A percentile compares a stretch with the other conserved stretches of the same genome.
Conservation (phyloP, 208 protist genomes). For the Crithidia sp. region DNA sequence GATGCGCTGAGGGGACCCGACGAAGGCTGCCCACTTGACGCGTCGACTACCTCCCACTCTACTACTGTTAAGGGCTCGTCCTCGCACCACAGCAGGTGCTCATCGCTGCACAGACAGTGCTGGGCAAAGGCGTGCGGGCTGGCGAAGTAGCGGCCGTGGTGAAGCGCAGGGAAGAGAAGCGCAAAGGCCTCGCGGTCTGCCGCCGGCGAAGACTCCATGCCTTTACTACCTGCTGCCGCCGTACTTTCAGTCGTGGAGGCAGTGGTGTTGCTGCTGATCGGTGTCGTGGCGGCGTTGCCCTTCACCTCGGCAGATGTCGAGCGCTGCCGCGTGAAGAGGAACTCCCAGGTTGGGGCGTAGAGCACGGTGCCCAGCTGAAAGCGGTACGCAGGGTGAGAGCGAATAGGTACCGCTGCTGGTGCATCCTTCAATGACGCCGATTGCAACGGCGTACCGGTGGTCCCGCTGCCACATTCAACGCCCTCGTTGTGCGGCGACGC, state of each 20-base stretch:
- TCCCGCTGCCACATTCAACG: too few species aligned
- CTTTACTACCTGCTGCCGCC: too few species aligned
- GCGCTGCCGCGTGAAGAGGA: slow-evolving; percentile 10
- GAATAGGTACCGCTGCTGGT: neutral
- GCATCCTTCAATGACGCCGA: too few species aligned
- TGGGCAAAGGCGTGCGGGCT: slow-evolving; percentile 48
- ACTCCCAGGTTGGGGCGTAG: slow-evolving; percentile 10
- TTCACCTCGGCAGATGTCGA: neutral
- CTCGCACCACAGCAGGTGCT: slow-evolving; percentile 72
- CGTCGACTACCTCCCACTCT: slow-evolving; percentile 1
- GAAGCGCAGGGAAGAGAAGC: slow-evolving; percentile 68
- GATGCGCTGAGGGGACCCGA: neutral
- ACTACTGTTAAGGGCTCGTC: slow-evolving; percentile 53
- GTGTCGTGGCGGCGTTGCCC: neutral
- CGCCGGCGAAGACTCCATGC: neutral
- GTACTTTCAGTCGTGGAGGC: too few species aligned
- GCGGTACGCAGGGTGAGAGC: neutral
- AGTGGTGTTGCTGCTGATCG: too few species aligned
- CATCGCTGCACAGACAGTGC: slow-evolving; percentile 58
- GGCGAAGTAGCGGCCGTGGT: slow-evolving; percentile 56
- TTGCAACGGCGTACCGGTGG: too few species aligned
- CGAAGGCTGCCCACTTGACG: neutral
- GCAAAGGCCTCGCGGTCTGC: slow-evolving; percentile 61
- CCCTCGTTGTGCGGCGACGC: too few species aligned
- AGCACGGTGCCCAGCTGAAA: slow-evolving; percentile 6